Conservation (phyloP, 495 filamentous ascomycete species). For the Glonium stellatum region DNA sequence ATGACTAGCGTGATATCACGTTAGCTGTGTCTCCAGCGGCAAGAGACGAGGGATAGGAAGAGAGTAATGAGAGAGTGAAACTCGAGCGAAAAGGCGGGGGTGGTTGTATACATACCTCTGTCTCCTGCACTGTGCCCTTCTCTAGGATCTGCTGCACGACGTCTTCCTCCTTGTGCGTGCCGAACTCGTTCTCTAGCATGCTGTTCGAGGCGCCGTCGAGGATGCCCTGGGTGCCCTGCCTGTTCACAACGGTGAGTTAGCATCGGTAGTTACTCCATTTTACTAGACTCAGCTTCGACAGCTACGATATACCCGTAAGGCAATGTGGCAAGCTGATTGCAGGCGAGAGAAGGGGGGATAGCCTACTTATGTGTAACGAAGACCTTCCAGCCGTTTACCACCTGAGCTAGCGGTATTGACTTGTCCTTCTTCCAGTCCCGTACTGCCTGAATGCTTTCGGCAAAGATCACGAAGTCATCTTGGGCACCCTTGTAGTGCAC, state of each 20-base stretch:
- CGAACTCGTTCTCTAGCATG: constrained; percentile 78
- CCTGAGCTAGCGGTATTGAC: constrained; percentile 68
- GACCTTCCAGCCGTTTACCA: constrained; percentile 84
- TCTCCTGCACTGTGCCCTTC: constrained; percentile 46
- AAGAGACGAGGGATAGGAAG: neutral
- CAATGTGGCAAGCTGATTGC: no score
- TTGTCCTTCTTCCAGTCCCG: constrained; percentile 80
- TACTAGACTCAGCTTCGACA: neutral
- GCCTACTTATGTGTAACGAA: constrained; percentile 87
- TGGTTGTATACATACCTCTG: constrained; percentile 31
- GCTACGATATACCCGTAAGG: no score
- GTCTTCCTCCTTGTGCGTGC: constrained; percentile 67
- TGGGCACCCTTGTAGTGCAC: constrained; percentile 83
- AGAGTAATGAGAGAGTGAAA: neutral
- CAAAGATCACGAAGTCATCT: constrained; percentile 88
- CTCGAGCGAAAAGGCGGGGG: neutral
- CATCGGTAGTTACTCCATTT: neutral
- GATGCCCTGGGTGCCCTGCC: constrained; percentile 79
- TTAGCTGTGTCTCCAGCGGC: neutral
- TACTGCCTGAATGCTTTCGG: constrained; percentile 64
- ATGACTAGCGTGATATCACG: constrained; percentile 21
- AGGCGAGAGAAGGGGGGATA: neutral
- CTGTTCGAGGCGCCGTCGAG: constrained; percentile 67
- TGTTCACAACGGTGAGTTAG: constrained; percentile 33
- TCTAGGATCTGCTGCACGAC: constrained; percentile 73